Evolutionary conservation across 1,284 basidiomycete genomes (phyloP).

Genomic region (Cryptococcus sp.): DNA sequence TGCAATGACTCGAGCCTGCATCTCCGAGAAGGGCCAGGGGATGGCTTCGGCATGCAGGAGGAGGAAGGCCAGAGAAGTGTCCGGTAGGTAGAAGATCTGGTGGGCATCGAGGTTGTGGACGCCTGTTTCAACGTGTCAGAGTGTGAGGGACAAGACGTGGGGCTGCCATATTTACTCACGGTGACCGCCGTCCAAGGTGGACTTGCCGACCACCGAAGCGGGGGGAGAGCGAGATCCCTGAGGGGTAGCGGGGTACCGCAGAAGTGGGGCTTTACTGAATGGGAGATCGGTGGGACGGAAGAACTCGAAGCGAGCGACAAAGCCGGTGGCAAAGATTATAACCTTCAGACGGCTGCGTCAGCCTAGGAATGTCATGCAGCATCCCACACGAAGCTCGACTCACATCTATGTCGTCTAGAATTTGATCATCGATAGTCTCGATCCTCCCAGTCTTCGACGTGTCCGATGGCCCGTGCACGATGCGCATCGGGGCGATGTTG

Average conservation of each 20-base stretch:
- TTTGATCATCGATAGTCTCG: constrained; percentile 3
- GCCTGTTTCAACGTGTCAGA: neutral
- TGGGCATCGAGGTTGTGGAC: constrained; percentile 14
- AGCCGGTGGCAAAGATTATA: constrained; percentile 14
- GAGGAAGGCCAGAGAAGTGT: constrained; percentile 13
- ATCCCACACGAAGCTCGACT: neutral
- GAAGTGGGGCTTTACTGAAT: constrained; percentile 7
- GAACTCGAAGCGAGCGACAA: constrained; percentile 14
- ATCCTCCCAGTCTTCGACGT: constrained; percentile 5
- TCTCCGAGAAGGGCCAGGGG: constrained; percentile 16
- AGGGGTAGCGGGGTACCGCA: constrained; percentile 1
- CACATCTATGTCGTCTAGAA: constrained; percentile 12
- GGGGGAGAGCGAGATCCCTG: constrained; percentile 1
- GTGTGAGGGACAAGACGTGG: neutral
- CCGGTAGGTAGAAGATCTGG: constrained; percentile 16
- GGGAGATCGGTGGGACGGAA: constrained; percentile 9
- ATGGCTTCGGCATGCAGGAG: constrained; percentile 16
- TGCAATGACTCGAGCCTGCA: constrained; percentile 13
- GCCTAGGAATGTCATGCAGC: neutral
- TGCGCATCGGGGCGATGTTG: constrained; percentile 12
- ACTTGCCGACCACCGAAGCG: neutral
- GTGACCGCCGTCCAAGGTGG: constrained; percentile 10
- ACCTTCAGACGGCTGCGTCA: constrained; percentile 1
- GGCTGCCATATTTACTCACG: neutral
- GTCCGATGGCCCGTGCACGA: constrained; percentile 5